Base-by-base conservation (phyloP, 805 yeast genomes). In the Maudiozyma pseudohumilis region DNA sequence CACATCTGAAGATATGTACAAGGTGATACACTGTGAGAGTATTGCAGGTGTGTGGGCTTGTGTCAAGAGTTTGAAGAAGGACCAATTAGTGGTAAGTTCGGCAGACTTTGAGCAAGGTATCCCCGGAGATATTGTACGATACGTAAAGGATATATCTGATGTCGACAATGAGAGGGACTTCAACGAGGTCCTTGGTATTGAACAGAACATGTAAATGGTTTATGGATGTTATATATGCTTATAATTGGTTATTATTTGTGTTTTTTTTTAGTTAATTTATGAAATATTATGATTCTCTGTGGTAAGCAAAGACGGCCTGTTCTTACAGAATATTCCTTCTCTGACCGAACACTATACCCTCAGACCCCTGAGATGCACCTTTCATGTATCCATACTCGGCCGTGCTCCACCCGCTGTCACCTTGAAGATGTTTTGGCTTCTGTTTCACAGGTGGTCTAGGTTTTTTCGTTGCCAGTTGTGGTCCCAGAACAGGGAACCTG, bases 331-430 rank as follows among this genome's bases (percentile, higher is more conserved):
- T 66, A 48, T 72, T 66, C 40, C 78, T 60, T 39, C 67, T 58
- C 24, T 65, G 68, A 3, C 80, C 79, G 47, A 75, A 70, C 1
- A 72, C 75, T 10, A 75, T 64, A 17, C 66, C 65, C 48, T 76
- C 80, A 0, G 71, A 63, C 3, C 63, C 57, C 41, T 74, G 80
- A 28, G 69, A 69, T 3, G 77, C 72, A 21, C 80, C 80, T 25
- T 64, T 66, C 68, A 72, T 70, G 44, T 68, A 74, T 0, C 83
- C 81, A 47, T 76, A 75, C 45, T 76, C 80, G 8, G 63, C 42
- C 0, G 79, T 65, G 44, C 76, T 74, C 83, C 83, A 76, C 11
- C 67, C 65, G 10, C 61, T 53, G 22, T 59, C 55, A 16, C 52
- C 49, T 43, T 53, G 54, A 35, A 72, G 51, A 47, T 66, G 64